phyloP scores from a whole-genome alignment of 1,284 basidiomycete species.

The Cutaneotrichosporon sp. region DNA sequence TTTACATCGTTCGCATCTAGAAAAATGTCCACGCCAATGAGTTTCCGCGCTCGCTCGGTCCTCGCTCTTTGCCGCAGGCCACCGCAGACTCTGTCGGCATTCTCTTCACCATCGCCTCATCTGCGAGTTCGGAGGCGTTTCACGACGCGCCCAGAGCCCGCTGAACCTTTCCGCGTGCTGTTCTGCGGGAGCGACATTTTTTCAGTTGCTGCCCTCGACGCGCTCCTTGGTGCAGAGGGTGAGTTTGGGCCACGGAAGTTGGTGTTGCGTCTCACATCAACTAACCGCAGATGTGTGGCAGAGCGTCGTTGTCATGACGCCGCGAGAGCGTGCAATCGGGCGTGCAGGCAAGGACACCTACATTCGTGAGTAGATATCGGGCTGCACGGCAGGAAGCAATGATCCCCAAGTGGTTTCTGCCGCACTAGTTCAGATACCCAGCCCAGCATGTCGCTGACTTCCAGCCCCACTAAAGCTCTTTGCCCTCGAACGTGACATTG shows the following conservation, averaged over 20 bases:
- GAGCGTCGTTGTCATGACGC: slow-evolving; percentile 37
- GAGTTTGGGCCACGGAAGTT: slow-evolving; percentile 8
- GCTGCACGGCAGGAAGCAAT: no score
- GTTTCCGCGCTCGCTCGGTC: no score
- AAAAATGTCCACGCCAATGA: no score
- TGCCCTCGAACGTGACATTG: slow-evolving; percentile 18
- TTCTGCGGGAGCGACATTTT: slow-evolving; percentile 51
- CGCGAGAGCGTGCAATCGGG: slow-evolving; percentile 25
- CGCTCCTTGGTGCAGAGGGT: slow-evolving; percentile 41
- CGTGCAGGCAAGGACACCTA: slow-evolving; percentile 21
- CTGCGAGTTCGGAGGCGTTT: background rate
- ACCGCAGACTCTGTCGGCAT: no score
- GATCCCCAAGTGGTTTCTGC: no score
- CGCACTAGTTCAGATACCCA: no score
- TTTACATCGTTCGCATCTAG: no score
- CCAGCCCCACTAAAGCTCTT: slow-evolving; percentile 24
- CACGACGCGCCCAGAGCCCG: background rate
- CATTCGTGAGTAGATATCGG: slow-evolving; percentile 16
- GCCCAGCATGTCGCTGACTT: background rate
- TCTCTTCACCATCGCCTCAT: no score
- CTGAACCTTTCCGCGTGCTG: slow-evolving; percentile 43
- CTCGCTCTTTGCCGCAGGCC: no score
- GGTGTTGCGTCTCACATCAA: no score
- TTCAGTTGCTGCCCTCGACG: slow-evolving; percentile 43
- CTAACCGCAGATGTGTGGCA: slow-evolving; percentile 38